Evolutionary conservation across 164 flowering plant genomes (phyloP), one percentile per base, ranked within the genome.

Genomic region (Sedum album): DNA sequence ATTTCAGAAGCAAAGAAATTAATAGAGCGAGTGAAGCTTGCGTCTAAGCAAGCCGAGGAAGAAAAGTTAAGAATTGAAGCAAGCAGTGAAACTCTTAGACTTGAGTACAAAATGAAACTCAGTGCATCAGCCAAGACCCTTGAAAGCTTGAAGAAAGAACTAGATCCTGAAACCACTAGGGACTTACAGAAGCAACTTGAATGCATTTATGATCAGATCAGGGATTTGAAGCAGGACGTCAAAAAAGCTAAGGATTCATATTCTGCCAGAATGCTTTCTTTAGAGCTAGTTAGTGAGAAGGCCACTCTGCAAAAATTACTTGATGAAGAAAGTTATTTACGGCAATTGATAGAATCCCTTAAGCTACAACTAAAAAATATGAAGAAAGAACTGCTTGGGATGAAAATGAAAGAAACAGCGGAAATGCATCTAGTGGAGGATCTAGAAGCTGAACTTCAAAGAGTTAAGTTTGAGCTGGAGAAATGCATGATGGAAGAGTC

Each of bases 211-310:
- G 64, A 73, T 64, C 87, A 87, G 67, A 78, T 84, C 69, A 87
- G 69, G 53, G 66, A 65, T 46, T 44, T 91, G 70, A 77, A 77
- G 71, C 79, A 80, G 77, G 83, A 88, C 73, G 77, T 88, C 74
- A 83, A 83, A 53, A 79, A 67, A 75, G 82, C 84, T 75, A 80
- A 83, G 41, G 91, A 91, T 77, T 63, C 90, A 60, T 90, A 86
- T 66, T 79, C 86, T 66, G 84, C 83, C 49, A 80, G 36, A 76
- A 78, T 57, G 66, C 83, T 88, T 31, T 84, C 92, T 21, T 76
- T 71, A 21, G 91, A 90, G 76, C 85, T 94, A 61, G 89, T 86
- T 78, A 89, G 65, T 81, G 96, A 95, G 44, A 94, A 89, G 76
- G 88, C 75, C 55, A 73, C 88, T 9, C 75, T 94, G 57, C 90